phyloP scores from a whole-genome alignment of 768 basidiomycete genomes.

The Trametes sanguinea region DNA sequence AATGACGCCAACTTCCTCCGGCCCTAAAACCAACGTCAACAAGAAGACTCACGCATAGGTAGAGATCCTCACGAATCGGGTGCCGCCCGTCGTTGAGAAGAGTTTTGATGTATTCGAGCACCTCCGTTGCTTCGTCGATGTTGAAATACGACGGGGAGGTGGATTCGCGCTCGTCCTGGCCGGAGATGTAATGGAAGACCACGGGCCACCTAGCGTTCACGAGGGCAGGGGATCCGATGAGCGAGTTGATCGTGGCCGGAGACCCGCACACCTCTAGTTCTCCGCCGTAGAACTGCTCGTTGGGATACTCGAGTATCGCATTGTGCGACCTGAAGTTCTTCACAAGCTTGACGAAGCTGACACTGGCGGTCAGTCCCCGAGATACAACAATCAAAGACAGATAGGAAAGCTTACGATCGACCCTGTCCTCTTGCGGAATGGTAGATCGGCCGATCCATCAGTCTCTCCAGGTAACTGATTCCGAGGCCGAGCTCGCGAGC shows the following conservation, averaged over 20 bases:
- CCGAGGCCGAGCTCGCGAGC: slow-evolving; percentile 60
- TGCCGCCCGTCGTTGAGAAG: slow-evolving; percentile 32
- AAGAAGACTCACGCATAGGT: not conserved
- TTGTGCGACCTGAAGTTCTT: slow-evolving; percentile 62
- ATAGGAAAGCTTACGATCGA: slow-evolving; percentile 33
- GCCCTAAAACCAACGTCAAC: slow-evolving; percentile 12
- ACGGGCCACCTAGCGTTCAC: slow-evolving; percentile 31
- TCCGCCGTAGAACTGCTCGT: slow-evolving; percentile 43
- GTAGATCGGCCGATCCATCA: slow-evolving; percentile 38
- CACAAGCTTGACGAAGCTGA: slow-evolving; percentile 36
- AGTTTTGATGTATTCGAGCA: slow-evolving; percentile 35
- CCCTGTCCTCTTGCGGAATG: slow-evolving; percentile 25
- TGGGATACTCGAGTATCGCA: slow-evolving; percentile 57
- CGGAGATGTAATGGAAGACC: slow-evolving; percentile 38
- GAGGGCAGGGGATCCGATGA: slow-evolving; percentile 34
- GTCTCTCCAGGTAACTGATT: slow-evolving; percentile 60
- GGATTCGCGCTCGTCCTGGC: slow-evolving; percentile 37
- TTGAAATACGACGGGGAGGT: slow-evolving; percentile 46
- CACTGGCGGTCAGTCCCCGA: not conserved
- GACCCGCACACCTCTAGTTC: slow-evolving; percentile 36
- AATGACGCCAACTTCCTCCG: slow-evolving; percentile 41
- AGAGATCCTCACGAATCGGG: slow-evolving; percentile 29
- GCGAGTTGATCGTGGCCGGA: slow-evolving; percentile 27
- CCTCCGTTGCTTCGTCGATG: slow-evolving; percentile 38
- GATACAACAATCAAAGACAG: not conserved